Conservation (phyloP, 441 rosid species). For the Manihot esculenta region DNA sequence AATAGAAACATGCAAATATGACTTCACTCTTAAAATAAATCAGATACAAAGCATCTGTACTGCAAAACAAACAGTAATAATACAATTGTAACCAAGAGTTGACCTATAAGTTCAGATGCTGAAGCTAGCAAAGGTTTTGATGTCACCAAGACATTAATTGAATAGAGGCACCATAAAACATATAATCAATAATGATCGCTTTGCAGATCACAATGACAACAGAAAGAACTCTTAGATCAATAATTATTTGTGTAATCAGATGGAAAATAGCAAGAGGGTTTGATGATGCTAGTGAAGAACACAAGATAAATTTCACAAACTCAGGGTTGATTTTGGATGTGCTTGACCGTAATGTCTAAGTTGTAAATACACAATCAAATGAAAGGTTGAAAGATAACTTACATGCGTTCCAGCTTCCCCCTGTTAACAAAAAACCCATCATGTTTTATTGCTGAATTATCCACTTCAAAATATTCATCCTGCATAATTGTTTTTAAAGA, state of each 20-base stretch:
- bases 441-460: conserved; percentile 87
- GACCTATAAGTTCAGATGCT: background rate
- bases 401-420: conserved; percentile 91
- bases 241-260: background rate
- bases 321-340: background rate
- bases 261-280: background rate
- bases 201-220: background rate
- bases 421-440: conserved; percentile 95
- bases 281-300: background rate
- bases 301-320: background rate
- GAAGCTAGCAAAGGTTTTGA: background rate
- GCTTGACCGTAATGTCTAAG: background rate
- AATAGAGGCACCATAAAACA: conserved; percentile 1
- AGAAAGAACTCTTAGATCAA: background rate
- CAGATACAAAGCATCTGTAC: background rate
- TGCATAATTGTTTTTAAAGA: conserved; percentile 36
- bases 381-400: conserved; percentile 37
- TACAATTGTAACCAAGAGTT: background rate
- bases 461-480: conserved; percentile 99
- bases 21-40: background rate
- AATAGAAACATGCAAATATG: background rate
- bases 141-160: background rate
- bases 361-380: background rate
- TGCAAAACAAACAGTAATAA: background rate
- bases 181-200: background rate